A percentile compares a stretch with the other conserved stretches of the same genome.
Conservation (phyloP, 2,329 filamentous ascomycete species). For the Penicillium griseofulvum region DNA sequence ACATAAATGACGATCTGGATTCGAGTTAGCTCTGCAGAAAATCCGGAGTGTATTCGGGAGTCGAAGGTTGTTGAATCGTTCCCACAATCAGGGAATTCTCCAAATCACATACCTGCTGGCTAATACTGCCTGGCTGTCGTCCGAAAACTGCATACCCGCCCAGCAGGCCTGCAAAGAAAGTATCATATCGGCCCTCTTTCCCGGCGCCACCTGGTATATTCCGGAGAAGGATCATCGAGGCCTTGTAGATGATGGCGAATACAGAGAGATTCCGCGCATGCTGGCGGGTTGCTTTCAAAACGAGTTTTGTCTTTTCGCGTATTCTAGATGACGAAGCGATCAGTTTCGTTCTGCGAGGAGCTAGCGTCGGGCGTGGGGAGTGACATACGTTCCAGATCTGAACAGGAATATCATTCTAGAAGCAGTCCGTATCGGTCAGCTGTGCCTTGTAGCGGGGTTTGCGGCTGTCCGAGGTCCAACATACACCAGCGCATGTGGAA, state of each 20-base stretch:
- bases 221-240: conserved; percentile 71
- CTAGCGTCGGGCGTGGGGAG: conserved; percentile 20
- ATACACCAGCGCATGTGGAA: conserved; percentile 91
- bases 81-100: neutral
- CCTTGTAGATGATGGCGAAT: conserved; percentile 90
- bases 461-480: conserved; percentile 17
- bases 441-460: neutral
- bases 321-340: conserved; percentile 45
- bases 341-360: conserved; percentile 13
- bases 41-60: neutral
- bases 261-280: conserved; percentile 89
- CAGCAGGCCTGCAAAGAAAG: conserved; percentile 79
- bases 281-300: conserved; percentile 81
- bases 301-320: conserved; percentile 71
- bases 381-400: conserved; percentile 74
- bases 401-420: conserved; percentile 92
- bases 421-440: conserved; percentile 14
- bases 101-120: conserved; percentile 59
- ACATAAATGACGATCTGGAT: conserved; percentile 94
- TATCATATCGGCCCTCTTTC: conserved; percentile 71
- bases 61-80: neutral
- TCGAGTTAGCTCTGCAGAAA: conserved; percentile 6
- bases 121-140: conserved; percentile 73
- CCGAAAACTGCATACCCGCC: conserved; percentile 95
- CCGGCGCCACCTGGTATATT: conserved; percentile 48